These are phyloP conservation scores for Aspergillus quadrilineatus DNA, from an alignment of 2,329 filamentous ascomycete genomes.

Conservation along the genomic window DNA sequence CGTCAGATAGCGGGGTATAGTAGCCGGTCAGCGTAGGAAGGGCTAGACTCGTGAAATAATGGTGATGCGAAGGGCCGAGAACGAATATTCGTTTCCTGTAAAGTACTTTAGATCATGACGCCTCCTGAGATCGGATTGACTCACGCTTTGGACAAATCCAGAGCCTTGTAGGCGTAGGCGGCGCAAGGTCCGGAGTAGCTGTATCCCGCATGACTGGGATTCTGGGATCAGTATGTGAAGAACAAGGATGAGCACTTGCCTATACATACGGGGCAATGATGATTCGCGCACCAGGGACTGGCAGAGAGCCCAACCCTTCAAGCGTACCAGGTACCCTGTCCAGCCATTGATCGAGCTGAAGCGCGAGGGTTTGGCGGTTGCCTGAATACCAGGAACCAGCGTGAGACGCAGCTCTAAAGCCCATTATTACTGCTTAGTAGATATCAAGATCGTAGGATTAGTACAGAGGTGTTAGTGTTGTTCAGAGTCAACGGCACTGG, in stretches of 20 bases:
- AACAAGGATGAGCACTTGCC: background rate
- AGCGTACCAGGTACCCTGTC: slow-evolving; percentile 65
- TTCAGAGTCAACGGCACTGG: background rate
- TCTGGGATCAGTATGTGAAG: slow-evolving; percentile 14
- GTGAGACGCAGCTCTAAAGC: slow-evolving; percentile 63
- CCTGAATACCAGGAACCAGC: slow-evolving; percentile 85
- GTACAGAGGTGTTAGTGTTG: background rate
- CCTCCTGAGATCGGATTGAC: slow-evolving; percentile 24
- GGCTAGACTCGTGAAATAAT: slow-evolving; percentile 74
- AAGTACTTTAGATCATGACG: slow-evolving; percentile 3
- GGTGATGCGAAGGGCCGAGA: slow-evolving; percentile 87
- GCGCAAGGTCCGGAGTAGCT: slow-evolving; percentile 87
- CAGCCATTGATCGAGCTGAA: slow-evolving; percentile 75
- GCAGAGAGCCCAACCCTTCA: slow-evolving; percentile 63
- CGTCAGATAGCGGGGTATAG: slow-evolving; percentile 44
- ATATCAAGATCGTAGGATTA: background rate
- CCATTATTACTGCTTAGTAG: slow-evolving; percentile 29
- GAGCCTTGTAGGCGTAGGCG: slow-evolving; percentile 88
- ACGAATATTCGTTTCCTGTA: slow-evolving; percentile 81
- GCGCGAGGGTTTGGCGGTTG: slow-evolving; percentile 58
- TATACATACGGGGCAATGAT: slow-evolving; percentile 85
- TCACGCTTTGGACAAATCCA: slow-evolving; percentile 75
- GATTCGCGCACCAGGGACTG: slow-evolving; percentile 71
- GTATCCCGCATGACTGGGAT: slow-evolving; percentile 83
- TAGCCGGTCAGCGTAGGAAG: slow-evolving; percentile 66